Percentiles rank a stretch among this genome's conserved stretches.
phyloP scores from a whole-genome alignment of 805 yeast species.

The Hanseniaspora lindneri region DNA sequence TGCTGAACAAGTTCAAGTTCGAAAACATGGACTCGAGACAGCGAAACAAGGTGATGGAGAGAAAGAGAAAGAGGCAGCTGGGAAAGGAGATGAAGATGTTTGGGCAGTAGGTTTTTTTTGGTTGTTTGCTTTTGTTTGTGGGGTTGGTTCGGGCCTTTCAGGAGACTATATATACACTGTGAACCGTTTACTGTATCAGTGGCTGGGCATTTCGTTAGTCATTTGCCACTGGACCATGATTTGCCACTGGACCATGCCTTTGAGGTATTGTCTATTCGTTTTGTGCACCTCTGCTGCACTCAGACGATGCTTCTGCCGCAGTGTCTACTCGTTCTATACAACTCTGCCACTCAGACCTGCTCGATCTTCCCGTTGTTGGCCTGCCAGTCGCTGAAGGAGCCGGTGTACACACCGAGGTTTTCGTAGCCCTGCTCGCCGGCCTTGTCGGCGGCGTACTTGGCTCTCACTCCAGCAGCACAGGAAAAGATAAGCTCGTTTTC shows the following conservation, averaged over 20 bases:
- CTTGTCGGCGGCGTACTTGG: constrained; percentile 79
- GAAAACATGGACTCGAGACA: constrained; percentile 60
- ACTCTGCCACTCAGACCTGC: neutral
- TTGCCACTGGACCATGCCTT: too few species aligned
- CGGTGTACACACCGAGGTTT: constrained; percentile 72
- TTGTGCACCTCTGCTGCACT: too few species aligned
- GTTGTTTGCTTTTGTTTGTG: too few species aligned
- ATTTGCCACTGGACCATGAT: too few species aligned
- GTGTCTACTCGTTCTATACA: too few species aligned
- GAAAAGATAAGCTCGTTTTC: constrained; percentile 73
- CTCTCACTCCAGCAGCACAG: constrained; percentile 87
- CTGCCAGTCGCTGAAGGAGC: constrained; percentile 82
- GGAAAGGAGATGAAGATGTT: constrained; percentile 62
- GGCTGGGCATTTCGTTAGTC: too few species aligned
- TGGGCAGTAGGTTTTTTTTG: constrained; percentile 25
- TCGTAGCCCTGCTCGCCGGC: constrained; percentile 83
- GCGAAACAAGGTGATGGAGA: constrained; percentile 71
- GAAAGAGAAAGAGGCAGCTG: constrained; percentile 73
- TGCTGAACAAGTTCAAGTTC: constrained; percentile 66
- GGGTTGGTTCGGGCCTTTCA: too few species aligned
- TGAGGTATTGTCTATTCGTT: too few species aligned
- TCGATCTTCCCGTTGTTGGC: constrained; percentile 19
- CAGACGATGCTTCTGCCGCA: too few species aligned
- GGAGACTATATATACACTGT: neutral
- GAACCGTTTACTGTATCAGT: neutral